These are phyloP conservation scores for Pichia eremophila DNA, from an alignment of 805 yeast genomes.

Conservation along the genomic window DNA sequence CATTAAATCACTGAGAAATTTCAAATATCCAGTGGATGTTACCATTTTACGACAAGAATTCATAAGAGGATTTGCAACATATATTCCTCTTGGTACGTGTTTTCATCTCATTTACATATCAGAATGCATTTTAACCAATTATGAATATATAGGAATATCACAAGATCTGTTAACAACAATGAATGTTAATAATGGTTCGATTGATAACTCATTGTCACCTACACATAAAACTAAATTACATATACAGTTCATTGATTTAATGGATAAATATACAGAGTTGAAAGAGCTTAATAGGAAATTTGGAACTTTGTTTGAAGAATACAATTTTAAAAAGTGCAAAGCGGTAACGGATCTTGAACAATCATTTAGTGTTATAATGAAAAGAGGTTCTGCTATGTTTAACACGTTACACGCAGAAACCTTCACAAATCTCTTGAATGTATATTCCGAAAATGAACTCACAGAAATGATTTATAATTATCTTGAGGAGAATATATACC, in stretches of 20 bases:
- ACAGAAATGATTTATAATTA: slow-evolving; percentile 54
- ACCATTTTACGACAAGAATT: slow-evolving; percentile 38
- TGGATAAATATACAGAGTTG: background rate
- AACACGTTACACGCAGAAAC: slow-evolving; percentile 5
- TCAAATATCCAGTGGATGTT: slow-evolving; percentile 34
- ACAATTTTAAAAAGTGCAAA: slow-evolving; percentile 6
- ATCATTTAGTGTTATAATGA: slow-evolving; percentile 4
- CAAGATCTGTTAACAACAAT: background rate
- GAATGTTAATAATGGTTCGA: background rate
- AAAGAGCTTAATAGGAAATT: background rate
- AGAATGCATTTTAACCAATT: slow-evolving; percentile 40
- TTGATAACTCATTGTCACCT: too few relatives aligned
- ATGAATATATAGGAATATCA: background rate
- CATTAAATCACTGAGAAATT: slow-evolving; percentile 52
- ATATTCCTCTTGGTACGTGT: slow-evolving; percentile 45
- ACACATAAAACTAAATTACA: background rate
- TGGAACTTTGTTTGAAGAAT: background rate
- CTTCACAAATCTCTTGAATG: slow-evolving; percentile 17
- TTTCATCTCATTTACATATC: slow-evolving; percentile 53
- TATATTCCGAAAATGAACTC: slow-evolving; percentile 27
- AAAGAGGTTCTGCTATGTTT: slow-evolving; percentile 20
- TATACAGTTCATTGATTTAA: background rate
- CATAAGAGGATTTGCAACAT: slow-evolving; percentile 47
- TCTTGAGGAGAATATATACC: slow-evolving; percentile 61
- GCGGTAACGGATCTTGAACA: slow-evolving; percentile 1